Evolutionary conservation across 108 stramenopile genomes (phyloP), one percentile per base, ranked within the genome.

Genomic region (Stephanodiscus triporus): DNA sequence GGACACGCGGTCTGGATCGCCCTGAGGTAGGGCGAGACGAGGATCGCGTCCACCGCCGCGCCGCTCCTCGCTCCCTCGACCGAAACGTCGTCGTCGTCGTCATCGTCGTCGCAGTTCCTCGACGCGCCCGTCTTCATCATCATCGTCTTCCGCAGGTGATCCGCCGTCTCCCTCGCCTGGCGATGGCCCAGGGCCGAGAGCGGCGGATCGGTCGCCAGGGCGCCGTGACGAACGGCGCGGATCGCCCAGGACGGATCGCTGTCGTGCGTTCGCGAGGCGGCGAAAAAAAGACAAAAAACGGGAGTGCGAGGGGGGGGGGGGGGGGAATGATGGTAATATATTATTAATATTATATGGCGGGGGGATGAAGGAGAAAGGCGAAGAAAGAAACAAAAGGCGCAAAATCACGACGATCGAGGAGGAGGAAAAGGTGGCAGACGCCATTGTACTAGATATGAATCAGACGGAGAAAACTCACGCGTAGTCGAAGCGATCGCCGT

Each of bases 401-500:
- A 34, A 34, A 34, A n/a, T n/a, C 23, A 20, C 20, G 51, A 53
- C 23, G 51, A 53, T 53, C 20, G 8, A 53, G 20, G 19, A 20
- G 0, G 13, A 20, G 55, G 29, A 20, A 9, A 50, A 20, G 4
- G 17, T 20, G 19, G 7, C 11, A 14, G 8, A 24, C 19, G n/a
- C 49, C 4, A 4, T 7, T 49, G 4, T 19, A 49, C 4, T 4
- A 49, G 4, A 19, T 2, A 29, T 56, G 26, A 56, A 29, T 29
- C 9, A 56, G 4, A 6, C 51, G 19, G 9, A 2, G 22, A 27
- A 27, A 65, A 66, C 65, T 66, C 65, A 66, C 36, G 82, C 75
- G 60, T 91, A 91, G 65, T 94, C 92, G 88, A 85, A 89, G 9
- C 92, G 89, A 81, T 91, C 92, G 23, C 93, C 93, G 64, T 94